A percentile compares a stretch with the other conserved stretches of the same genome.
phyloP scores from a whole-genome alignment of 495 filamentous ascomycete genomes.

The Lophium mytilinum region DNA sequence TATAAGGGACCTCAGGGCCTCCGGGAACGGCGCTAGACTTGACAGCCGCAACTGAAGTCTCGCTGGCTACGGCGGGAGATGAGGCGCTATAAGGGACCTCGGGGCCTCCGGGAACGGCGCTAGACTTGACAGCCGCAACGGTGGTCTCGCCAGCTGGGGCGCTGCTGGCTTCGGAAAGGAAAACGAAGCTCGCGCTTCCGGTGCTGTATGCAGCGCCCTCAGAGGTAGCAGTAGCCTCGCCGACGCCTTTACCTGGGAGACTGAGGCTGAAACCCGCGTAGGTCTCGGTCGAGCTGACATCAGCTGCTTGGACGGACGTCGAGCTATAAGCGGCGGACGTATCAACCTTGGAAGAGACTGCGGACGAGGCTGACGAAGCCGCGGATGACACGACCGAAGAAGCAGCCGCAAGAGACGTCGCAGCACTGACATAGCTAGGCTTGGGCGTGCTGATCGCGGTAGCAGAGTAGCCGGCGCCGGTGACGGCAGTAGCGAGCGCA shows the following conservation, averaged over 20 bases:
- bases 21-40: background rate
- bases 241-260: background rate
- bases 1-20: background rate
- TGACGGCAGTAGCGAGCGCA: conserved; percentile 9
- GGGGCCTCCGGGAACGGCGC: background rate
- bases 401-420: background rate
- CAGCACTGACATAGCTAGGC: background rate
- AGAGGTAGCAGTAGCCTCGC: background rate
- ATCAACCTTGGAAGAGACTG: background rate
- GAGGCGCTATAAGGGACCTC: background rate
- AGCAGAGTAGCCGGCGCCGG: conserved; percentile 13
- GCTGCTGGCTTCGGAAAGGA: background rate
- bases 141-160: background rate
- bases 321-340: background rate
- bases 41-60: background rate
- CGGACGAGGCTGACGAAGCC: background rate
- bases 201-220: background rate
- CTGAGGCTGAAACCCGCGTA: no score
- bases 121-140: background rate
- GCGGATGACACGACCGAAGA: background rate
- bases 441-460: background rate
- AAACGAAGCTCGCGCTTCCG: background rate
- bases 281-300: no score
- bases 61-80: background rate
- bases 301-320: background rate